phyloP scores from a whole-genome alignment of 2,329 filamentous ascomycete species.

The Colletotrichum sp. region DNA sequence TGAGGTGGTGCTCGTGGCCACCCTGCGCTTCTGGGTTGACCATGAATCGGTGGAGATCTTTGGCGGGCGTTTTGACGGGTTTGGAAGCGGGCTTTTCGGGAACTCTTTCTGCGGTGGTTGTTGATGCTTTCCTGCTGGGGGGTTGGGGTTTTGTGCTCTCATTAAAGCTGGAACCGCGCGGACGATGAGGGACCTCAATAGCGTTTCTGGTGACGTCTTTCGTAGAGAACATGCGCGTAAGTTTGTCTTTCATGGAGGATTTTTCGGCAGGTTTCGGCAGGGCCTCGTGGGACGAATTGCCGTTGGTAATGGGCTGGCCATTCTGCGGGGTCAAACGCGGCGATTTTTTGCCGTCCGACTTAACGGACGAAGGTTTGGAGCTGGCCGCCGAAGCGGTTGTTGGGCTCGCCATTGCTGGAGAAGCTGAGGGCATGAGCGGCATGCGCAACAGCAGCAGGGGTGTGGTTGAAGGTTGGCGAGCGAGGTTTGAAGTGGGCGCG shows the following conservation, averaged over 20 bases:
- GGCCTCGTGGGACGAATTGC: conserved; percentile 31
- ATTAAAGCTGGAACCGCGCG: conserved; percentile 37
- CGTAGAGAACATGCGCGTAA: conserved; percentile 69
- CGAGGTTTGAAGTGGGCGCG: neutral
- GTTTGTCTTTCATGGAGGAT: conserved; percentile 66
- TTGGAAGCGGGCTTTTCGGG: conserved; percentile 37
- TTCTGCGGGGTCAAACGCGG: conserved; percentile 44
- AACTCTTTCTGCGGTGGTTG: conserved; percentile 28
- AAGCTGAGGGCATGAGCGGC: conserved; percentile 18
- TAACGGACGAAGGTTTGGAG: conserved; percentile 55
- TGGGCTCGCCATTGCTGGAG: conserved; percentile 18
- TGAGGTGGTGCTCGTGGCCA: conserved; percentile 86
- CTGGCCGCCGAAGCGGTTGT: conserved; percentile 40
- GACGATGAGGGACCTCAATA: conserved; percentile 36
- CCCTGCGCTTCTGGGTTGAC: conserved; percentile 60
- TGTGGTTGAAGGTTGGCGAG: neutral
- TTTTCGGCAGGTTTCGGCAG: conserved; percentile 51
- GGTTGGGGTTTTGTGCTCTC: conserved; percentile 42
- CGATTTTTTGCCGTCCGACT: conserved; percentile 46
- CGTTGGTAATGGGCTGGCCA: conserved; percentile 29
- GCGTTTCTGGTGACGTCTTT: conserved; percentile 52
- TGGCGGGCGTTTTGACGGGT: conserved; percentile 36
- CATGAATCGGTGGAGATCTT: conserved; percentile 54
- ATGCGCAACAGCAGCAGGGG: neutral
- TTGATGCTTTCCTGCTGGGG: conserved; percentile 34